Conservation (phyloP, 225 moss, liverwort and hornwort genomes). For the Sphagnum tenellum region DNA sequence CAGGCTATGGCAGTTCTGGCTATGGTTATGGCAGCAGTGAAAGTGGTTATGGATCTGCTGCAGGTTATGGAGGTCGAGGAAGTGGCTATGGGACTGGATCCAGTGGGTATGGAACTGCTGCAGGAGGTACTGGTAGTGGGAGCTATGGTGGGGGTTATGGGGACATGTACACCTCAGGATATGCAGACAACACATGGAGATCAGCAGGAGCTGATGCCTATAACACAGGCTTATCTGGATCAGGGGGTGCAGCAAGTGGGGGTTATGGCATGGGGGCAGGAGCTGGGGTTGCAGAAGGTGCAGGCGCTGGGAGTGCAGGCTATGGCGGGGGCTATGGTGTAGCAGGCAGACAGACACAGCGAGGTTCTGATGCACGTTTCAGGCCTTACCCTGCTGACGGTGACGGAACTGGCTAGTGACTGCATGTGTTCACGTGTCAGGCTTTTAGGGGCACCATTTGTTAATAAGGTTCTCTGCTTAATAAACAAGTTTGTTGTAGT, state of each 20-base stretch:
- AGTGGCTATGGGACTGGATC: conserved; percentile 63
- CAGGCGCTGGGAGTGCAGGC: conserved; percentile 77
- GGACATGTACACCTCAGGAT: conserved; percentile 60
- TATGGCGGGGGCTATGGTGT: conserved; percentile 96
- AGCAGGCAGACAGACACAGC: conserved; percentile 98
- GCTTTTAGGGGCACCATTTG: conserved; percentile 5
- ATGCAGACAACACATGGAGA: conserved; percentile 89
- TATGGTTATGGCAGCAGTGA: conserved; percentile 90
- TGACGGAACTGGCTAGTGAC: conserved; percentile 95
- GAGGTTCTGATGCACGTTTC: conserved; percentile 98
- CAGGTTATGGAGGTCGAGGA: conserved; percentile 74
- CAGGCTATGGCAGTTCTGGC: conserved; percentile 56
- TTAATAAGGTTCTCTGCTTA: too few species aligned
- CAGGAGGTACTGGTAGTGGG: conserved; percentile 67
- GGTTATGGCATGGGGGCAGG: conserved; percentile 58
- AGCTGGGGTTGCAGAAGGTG: conserved; percentile 42
- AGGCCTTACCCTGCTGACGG: conserved; percentile 99
- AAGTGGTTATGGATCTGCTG: conserved; percentile 63
- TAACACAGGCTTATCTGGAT: conserved; percentile 49
- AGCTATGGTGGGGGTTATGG: conserved; percentile 60
- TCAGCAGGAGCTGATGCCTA: conserved; percentile 75
- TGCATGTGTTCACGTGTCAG: conserved; percentile 53
- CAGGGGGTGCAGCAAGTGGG: conserved; percentile 59
- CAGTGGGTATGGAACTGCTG: conserved; percentile 65
- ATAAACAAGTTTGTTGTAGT: too few species aligned